phyloP scores from a whole-genome alignment of 148 eudicot genomes.

The Nyssa sinensis region DNA sequence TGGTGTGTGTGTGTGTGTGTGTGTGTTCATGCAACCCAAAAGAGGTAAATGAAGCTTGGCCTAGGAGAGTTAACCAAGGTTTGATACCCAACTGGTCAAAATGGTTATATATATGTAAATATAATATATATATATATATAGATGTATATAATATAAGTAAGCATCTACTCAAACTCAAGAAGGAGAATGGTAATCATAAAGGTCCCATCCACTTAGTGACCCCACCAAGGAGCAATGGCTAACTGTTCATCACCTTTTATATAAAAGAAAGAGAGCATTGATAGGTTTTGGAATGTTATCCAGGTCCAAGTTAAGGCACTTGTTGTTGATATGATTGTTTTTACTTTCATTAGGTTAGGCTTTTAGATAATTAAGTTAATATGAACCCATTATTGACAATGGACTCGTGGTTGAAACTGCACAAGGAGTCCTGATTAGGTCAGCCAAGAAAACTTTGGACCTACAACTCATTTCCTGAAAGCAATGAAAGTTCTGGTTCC shows the following conservation, averaged over 20 bases:
- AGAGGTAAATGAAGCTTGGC: too few species aligned
- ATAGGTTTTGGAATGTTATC: slow-evolving; percentile 1
- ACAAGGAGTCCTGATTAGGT: not conserved
- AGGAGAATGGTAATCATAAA: not conserved
- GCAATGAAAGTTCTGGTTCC: too few species aligned
- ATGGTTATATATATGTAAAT: too few species aligned
- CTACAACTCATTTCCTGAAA: too few species aligned
- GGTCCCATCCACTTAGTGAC: not conserved
- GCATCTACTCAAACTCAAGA: not conserved
- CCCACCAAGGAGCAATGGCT: not conserved
- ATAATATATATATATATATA: too few species aligned
- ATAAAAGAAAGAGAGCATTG: not conserved
- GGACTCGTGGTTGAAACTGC: too few species aligned
- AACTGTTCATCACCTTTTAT: not conserved
- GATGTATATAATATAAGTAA: too few species aligned
- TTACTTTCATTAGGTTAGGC: too few species aligned
- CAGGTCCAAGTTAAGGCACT: not conserved
- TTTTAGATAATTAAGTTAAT: not conserved
- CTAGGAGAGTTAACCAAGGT: too few species aligned
- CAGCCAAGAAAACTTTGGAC: not conserved
- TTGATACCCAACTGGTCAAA: too few species aligned
- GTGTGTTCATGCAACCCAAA: too few species aligned
- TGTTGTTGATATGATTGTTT: not conserved
- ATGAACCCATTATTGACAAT: not conserved
- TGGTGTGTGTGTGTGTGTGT: too few species aligned